A percentile compares a stretch with the other conserved stretches of the same genome.
Evolutionary conservation across 192 early-diverging fungal genomes (phyloP).

Genomic region (Umbelopsis ramanniana): DNA sequence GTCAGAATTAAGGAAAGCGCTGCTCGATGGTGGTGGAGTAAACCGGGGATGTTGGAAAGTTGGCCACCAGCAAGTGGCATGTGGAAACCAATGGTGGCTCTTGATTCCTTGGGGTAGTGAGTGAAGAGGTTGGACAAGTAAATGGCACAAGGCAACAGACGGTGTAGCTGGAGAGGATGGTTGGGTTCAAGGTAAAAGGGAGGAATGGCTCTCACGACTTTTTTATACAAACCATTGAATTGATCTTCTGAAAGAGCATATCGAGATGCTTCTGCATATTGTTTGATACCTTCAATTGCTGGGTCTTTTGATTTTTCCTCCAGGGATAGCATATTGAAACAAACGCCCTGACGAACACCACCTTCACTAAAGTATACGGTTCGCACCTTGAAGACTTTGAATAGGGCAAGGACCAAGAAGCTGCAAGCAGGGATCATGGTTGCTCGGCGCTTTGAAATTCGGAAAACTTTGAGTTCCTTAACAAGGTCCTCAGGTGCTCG

Average conservation of each 20-base stretch:
- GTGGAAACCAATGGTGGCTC: constrained; percentile 55
- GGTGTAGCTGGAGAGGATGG: constrained; percentile 33
- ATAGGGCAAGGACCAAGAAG: constrained; percentile 50
- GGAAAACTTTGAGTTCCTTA: constrained; percentile 44
- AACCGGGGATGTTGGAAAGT: constrained; percentile 53
- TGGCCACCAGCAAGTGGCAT: constrained; percentile 55
- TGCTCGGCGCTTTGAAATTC: constrained; percentile 59
- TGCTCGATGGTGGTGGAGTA: constrained; percentile 55
- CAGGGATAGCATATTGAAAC: constrained; percentile 43
- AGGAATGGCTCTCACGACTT: constrained; percentile 36
- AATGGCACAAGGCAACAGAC: constrained; percentile 51
- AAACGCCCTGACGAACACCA: constrained; percentile 61
- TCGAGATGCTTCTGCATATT: constrained; percentile 37
- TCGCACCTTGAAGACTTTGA: constrained; percentile 44
- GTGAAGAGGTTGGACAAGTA: constrained; percentile 52
- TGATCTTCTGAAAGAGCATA: constrained; percentile 34
- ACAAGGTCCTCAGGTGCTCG: constrained; percentile 35
- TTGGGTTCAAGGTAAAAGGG: constrained; percentile 30
- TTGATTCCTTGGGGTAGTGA: constrained; percentile 55
- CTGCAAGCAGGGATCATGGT: constrained; percentile 58
- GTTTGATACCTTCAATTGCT: constrained; percentile 44
- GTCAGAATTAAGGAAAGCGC: constrained; percentile 52
- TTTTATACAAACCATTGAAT: constrained; percentile 28
- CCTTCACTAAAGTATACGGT: constrained; percentile 60
- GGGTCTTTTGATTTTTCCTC: constrained; percentile 54